Conservation (phyloP, 129 eudicot genomes). For the Gnaphalium uliginosum region DNA sequence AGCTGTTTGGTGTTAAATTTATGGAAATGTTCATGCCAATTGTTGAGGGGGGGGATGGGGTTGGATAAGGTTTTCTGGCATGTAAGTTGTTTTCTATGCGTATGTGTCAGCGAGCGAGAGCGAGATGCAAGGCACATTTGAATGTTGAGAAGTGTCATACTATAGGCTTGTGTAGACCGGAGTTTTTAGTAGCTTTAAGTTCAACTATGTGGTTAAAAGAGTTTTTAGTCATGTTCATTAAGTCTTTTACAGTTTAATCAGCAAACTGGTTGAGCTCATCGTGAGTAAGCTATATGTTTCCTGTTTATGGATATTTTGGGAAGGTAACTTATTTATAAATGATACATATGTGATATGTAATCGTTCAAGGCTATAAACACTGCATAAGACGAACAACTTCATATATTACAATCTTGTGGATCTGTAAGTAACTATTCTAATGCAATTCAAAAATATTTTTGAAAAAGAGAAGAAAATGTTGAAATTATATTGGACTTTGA, state of each 20-base stretch:
- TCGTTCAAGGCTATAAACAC: not conserved
- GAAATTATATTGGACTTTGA: not conserved
- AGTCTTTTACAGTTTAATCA: not conserved
- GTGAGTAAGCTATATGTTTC: not conserved
- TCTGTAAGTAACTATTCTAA: too few species aligned
- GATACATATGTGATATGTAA: slow-evolving; percentile 4
- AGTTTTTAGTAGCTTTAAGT: not conserved
- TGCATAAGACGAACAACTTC: slow-evolving; percentile 1
- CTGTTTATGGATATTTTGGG: not conserved
- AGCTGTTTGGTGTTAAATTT: not conserved
- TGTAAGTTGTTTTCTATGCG: not conserved
- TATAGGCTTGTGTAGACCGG: not conserved
- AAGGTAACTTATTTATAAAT: not conserved
- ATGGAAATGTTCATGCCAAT: not conserved
- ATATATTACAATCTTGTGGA: not conserved
- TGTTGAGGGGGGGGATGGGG: not conserved
- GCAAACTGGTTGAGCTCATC: slow-evolving; percentile 1
- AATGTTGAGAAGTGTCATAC: not conserved
- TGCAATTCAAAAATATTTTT: not conserved
- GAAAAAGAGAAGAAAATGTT: not conserved
- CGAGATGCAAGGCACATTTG: not conserved
- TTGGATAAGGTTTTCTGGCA: slow-evolving; percentile 2
- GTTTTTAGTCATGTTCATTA: slow-evolving; percentile 8
- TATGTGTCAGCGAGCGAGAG: not conserved
- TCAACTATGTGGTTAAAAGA: slow-evolving; percentile 13